Conservation (phyloP, 257 asterid genomes). For the Solanum lignicaule region DNA sequence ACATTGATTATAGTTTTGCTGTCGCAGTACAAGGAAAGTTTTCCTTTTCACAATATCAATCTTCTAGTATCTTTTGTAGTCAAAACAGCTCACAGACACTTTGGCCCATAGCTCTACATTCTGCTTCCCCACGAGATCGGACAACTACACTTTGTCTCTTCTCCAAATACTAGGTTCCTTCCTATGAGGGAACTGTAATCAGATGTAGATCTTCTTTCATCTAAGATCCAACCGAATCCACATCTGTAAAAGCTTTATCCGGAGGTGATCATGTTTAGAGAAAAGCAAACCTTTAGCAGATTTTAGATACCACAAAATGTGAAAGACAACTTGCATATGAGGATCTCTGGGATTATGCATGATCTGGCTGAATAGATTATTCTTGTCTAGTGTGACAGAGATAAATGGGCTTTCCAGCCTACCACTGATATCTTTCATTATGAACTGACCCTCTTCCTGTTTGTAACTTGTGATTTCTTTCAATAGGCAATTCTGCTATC, state of each 20-base stretch:
- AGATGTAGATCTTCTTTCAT: neutral
- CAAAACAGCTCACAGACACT: neutral
- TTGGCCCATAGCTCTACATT: neutral
- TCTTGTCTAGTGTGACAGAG: neutral
- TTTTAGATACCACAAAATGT: neutral
- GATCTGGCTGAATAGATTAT: neutral
- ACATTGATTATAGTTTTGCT: neutral
- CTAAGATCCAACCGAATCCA: neutral
- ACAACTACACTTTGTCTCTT: neutral
- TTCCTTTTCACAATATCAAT: neutral
- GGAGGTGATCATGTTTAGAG: neutral
- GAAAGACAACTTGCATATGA: neutral
- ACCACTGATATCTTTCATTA: neutral
- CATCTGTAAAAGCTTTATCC: neutral
- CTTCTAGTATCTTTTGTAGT: neutral
- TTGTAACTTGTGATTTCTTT: neutral
- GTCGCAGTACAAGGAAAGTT: neutral
- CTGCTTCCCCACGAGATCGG: neutral
- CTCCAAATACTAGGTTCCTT: neutral
- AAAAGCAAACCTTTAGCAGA: neutral
- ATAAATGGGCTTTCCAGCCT: neutral
- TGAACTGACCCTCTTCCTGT: neutral
- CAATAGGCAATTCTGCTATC: no score
- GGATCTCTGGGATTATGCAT: neutral
- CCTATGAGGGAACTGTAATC: neutral